Evolutionary conservation across 2,329 filamentous ascomycete species (phyloP), one percentile per base, ranked within the genome.

Genomic region (Samsoniella hepiali): DNA sequence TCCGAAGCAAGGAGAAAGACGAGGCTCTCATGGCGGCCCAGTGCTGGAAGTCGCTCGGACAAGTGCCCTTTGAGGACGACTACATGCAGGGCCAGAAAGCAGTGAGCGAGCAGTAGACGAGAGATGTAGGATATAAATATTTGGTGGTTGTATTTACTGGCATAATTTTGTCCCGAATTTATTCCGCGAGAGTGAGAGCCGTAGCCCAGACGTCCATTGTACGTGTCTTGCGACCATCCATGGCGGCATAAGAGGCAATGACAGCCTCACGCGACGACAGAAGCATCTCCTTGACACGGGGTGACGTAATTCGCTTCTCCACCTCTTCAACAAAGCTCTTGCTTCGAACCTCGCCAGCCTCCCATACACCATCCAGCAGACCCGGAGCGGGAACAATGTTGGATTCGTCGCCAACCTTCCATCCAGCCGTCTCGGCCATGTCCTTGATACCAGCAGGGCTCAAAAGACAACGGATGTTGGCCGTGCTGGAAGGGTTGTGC

Each of bases 401-500:
- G 1, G 53, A 68, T 63, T 82, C 76, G 5, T 65, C 70, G 29
- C 72, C 71, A 5, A 80, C 54, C 10, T 64, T 62, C 76, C 77
- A 82, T 2, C 78, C 78, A 1, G 69, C 74, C 13, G 63, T 69
- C 29, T 63, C 10, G 3, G 77, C 78, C 5, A 77, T 67, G 3
- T 70, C 67, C 7, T 68, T 75, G 40, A 85, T 77, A 22, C 69
- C 72, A 13, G 65, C 66, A 15, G 81, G 82, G 8, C 75, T 74
- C 15, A 84, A 63, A 7, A 79, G 72, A 9, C 76, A 81, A 57
- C 79, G 76, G 11, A 86, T 76, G 68, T 87, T 86, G 9, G 75
- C 76, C 0, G 59, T 64, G 60, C 76, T 79, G 0, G 71, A 65
- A 1, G 66, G 61, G 58, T 76, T 76, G 38, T 76, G 76, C 2